Base-by-base conservation (phyloP, 2,329 filamentous ascomycete species). In the Pyricularia pennisetigena region DNA sequence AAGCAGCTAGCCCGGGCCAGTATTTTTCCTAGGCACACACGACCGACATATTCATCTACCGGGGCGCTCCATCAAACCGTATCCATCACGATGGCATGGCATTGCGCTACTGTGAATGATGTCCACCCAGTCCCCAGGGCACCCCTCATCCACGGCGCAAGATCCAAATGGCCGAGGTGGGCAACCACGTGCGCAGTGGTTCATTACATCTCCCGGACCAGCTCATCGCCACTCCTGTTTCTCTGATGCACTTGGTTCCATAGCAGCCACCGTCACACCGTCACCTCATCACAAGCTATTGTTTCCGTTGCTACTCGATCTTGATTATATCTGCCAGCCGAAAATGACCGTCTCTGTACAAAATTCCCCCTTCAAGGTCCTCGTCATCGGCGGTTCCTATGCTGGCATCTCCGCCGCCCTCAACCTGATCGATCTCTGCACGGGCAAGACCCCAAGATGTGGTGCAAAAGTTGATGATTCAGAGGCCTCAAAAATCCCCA, bases 351-450 rank as follows among this genome's bases (percentile, higher is more conserved):
- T 61, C 57, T 61, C 57, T n/a, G n/a, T 23, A 54, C 32, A 20
- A 26, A 35, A 54, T 8, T 30, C 23, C 10, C 81, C 81, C 54
- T 80, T 85, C 75, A 84, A 80, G 72, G 82, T 93, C 12, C 81
- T 93, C 54, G 81, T 93, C 68, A 83, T 89, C 35, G 91, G 91
- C 54, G 90, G 88, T 71, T 89, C 88, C 57, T 93, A 93, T 73
- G 86, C 83, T n/a, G 91, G 91, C 41, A 82, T 93, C 5, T 85
- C 88, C 14, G 83, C 86, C 1, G 85, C 87, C 6, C 78, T 91
- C 72, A 90, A 91, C 74, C 82, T 94, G 7, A 78, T 90, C 24
- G 89, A 92, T 74, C 81, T 90, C 49, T 85, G 85, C 69, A 81
- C 85, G 69, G 88, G 88, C 23, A 78, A 81, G 69, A 74, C 78